These are phyloP conservation scores for Neurospora sp. DNA, from an alignment of 495 filamentous ascomycete species.

Conservation along the genomic window DNA sequence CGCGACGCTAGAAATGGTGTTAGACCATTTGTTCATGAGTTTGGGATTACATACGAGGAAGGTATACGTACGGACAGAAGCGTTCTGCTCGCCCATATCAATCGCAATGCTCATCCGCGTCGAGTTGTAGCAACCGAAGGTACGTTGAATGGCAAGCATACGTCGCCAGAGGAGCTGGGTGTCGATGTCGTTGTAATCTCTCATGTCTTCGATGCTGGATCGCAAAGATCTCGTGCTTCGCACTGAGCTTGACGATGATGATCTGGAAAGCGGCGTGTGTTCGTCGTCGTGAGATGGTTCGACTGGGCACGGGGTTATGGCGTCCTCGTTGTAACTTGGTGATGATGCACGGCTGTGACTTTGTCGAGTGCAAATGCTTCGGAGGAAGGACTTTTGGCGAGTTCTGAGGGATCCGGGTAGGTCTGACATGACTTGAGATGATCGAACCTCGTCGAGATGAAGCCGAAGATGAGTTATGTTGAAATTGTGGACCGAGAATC, in stretches of 20 bases:
- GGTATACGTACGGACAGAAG: slow-evolving; percentile 6
- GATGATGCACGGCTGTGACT: slow-evolving; percentile 2
- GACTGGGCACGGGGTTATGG: slow-evolving; percentile 14
- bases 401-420: background rate
- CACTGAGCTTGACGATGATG: background rate
- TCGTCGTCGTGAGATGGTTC: background rate
- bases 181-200: slow-evolving; percentile 14
- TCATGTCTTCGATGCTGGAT: background rate
- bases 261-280: background rate
- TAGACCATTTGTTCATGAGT: too few relatives aligned
- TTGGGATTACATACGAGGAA: too few relatives aligned
- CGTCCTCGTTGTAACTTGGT: slow-evolving; percentile 10
- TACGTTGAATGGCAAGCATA: slow-evolving; percentile 35
- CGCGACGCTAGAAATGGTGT: slow-evolving; percentile 36
- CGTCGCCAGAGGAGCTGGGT: slow-evolving; percentile 32
- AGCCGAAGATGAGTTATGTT: background rate
- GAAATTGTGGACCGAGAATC: background rate
- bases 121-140: slow-evolving; percentile 36
- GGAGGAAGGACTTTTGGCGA: background rate
- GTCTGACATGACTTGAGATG: background rate
- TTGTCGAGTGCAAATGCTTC: background rate
- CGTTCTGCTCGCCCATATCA: slow-evolving; percentile 19
- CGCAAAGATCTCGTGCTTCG: background rate
- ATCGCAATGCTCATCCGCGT: slow-evolving; percentile 35
- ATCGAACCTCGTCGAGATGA: background rate